These are phyloP conservation scores for Alisma plantagoaquatica DNA, from an alignment of 106 monocot genomes.

Conservation along the genomic window DNA sequence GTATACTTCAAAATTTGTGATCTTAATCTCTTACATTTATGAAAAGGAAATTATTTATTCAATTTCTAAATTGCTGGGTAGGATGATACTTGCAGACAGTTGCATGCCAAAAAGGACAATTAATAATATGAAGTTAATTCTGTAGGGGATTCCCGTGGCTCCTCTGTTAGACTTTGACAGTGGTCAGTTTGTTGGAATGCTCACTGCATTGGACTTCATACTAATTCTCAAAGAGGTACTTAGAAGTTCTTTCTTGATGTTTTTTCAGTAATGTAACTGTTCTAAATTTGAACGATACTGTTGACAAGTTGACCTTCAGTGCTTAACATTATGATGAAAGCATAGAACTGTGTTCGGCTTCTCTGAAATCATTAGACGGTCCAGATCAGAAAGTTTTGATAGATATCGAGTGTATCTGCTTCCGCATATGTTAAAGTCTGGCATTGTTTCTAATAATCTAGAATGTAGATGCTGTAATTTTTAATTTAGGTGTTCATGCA, in stretches of 20 bases:
- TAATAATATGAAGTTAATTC: constrained; percentile 1
- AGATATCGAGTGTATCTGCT: not conserved
- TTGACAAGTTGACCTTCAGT: not conserved
- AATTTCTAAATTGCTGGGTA: not conserved
- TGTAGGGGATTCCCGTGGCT: constrained; percentile 86
- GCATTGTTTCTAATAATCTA: too few species aligned
- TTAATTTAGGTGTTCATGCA: too few species aligned
- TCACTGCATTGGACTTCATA: constrained; percentile 92
- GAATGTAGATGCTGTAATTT: too few species aligned
- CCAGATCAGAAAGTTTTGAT: not conserved
- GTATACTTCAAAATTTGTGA: too few species aligned
- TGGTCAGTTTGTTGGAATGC: constrained; percentile 76
- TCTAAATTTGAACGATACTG: not conserved
- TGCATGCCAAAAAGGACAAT: not conserved
- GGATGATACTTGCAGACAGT: not conserved
- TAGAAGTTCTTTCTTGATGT: not conserved
- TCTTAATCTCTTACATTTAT: too few species aligned
- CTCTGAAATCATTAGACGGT: too few species aligned
- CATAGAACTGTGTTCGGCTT: too few species aligned
- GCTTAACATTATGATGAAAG: not conserved
- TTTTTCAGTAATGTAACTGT: not conserved
- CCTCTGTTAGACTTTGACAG: constrained; percentile 75
- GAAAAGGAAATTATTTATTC: not conserved
- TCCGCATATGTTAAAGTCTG: too few species aligned
- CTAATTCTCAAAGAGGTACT: constrained; percentile 87